Base-by-base conservation (phyloP, 768 basidiomycete genomes). In the Boletus pseudo-olivaceus region DNA sequence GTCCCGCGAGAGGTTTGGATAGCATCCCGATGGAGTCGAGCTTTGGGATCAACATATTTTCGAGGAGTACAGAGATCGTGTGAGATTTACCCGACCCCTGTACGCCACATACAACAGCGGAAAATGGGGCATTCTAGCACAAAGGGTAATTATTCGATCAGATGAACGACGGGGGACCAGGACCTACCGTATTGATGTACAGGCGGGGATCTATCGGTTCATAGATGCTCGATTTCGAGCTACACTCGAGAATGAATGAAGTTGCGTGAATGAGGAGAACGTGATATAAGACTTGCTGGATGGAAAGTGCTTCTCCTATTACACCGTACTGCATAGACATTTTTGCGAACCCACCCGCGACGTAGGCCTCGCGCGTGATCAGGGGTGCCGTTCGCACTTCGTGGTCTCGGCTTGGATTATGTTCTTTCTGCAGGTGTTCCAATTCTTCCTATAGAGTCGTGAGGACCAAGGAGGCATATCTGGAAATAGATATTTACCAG, bases 31-130 rank as follows among this genome's bases (percentile, higher is more conserved):
- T 80, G 0, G 76, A 60, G 4, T 72, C 50, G 49, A 76, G 79
- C 9, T 71, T 63, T 1, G 82, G 61, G 19, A 88, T 78, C 17
- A 88, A 68, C 81, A 87, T 84, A 51, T 75, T 83, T 66, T 88
- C 87, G 1, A 88, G 66, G 8, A 88, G 76, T 0, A 83, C 77
- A 0, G 85, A 81, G 4, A 85, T 78, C 0, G 84, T 86, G 51
- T 88, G 86, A 0, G 84, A 85, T 66, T 88, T 88, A 5, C 86
- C 86, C 0, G 85, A 83, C 0, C 86, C 84, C 73, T 87, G 86
- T 0, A 87, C 85, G 0, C 87, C 86, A 52, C 87, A 88, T 5
- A 88, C 77, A 11, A 88, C 62, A 0, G 84, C 82, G 1, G 85
- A 87, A 61, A 86, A 82, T 0, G 87, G 87, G 0, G 85, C 75